These are phyloP conservation scores for Colletotrichum sp. DNA, from an alignment of 2,329 filamentous ascomycete species.

Conservation along the genomic window DNA sequence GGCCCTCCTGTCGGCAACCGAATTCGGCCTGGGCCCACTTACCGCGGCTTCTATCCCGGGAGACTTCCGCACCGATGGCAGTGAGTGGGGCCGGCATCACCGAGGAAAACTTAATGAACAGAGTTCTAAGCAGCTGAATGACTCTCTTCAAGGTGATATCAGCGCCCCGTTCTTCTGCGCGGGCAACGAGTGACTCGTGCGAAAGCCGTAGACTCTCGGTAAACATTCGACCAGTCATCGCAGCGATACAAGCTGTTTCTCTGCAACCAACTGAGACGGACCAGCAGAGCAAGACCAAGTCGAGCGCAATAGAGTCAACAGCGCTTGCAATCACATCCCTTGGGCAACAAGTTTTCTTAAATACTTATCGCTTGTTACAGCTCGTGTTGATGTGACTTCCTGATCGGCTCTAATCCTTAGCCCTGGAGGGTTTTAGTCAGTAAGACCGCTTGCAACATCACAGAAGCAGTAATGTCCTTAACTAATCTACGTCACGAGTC, in stretches of 20 bases:
- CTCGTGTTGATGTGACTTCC: not conserved
- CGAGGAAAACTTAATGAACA: not conserved
- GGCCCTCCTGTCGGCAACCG: not conserved
- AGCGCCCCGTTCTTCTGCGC: not conserved
- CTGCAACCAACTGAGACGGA: not conserved
- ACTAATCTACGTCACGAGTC: not conserved
- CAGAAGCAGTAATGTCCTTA: not conserved
- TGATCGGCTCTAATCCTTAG: not conserved
- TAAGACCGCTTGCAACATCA: not conserved
- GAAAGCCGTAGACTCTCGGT: not conserved
- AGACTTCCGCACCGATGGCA: not conserved
- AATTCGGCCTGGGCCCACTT: not conserved
- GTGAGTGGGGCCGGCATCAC: not conserved
- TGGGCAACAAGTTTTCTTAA: not conserved
- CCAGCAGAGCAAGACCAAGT: not conserved
- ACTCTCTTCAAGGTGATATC: not conserved
- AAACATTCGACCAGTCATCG: not conserved
- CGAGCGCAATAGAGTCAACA: not conserved
- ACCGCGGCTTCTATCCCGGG: not conserved
- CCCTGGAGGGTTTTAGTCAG: not conserved
- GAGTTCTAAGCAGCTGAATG: not conserved
- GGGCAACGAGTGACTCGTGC: not conserved
- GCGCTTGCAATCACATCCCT: not conserved
- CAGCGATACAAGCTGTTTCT: not conserved
- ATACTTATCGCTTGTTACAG: not conserved